phyloP scores from a whole-genome alignment of 805 yeast genomes.

The Candida fluviatilis region DNA sequence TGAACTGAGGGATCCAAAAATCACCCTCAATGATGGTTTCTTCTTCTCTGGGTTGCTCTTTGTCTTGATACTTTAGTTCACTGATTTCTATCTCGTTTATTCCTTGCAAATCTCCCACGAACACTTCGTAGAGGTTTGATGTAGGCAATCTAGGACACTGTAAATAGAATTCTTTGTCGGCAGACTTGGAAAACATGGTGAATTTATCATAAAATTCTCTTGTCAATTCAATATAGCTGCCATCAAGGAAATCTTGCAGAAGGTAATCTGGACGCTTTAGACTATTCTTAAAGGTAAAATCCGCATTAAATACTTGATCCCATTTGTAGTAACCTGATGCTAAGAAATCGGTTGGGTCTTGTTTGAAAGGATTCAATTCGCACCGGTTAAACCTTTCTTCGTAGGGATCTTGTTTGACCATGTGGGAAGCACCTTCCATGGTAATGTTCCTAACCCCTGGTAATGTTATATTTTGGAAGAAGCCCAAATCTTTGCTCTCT shows the following conservation, averaged over 20 bases:
- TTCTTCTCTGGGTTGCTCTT: conserved; percentile 12
- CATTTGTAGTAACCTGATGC: conserved; percentile 36
- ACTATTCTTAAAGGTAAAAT: conserved; percentile 34
- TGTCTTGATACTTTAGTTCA: conserved; percentile 13
- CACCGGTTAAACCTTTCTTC: conserved; percentile 20
- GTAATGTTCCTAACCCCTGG: conserved; percentile 8
- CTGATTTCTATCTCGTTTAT: conserved; percentile 23
- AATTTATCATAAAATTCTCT: conserved; percentile 22
- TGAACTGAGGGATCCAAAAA: conserved; percentile 37
- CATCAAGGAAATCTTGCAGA: conserved; percentile 15
- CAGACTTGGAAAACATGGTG: conserved; percentile 17
- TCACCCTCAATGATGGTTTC: conserved; percentile 18
- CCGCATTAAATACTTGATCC: conserved; percentile 43
- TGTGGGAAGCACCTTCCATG: conserved; percentile 11
- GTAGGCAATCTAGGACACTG: conserved; percentile 22
- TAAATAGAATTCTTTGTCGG: conserved; percentile 31
- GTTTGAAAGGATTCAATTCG: conserved; percentile 24
- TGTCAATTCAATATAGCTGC: conserved; percentile 27
- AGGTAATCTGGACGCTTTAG: conserved; percentile 41
- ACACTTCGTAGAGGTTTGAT: conserved; percentile 21
- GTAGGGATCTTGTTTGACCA: conserved; percentile 15
- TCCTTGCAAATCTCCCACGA: conserved; percentile 24
- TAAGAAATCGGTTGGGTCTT: conserved; percentile 14
- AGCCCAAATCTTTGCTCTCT: conserved; percentile 5
- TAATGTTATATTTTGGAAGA: conserved; percentile 14